These are phyloP conservation scores for Aspergillus novofumigatus DNA, from an alignment of 2,329 filamentous ascomycete species.

Conservation along the genomic window DNA sequence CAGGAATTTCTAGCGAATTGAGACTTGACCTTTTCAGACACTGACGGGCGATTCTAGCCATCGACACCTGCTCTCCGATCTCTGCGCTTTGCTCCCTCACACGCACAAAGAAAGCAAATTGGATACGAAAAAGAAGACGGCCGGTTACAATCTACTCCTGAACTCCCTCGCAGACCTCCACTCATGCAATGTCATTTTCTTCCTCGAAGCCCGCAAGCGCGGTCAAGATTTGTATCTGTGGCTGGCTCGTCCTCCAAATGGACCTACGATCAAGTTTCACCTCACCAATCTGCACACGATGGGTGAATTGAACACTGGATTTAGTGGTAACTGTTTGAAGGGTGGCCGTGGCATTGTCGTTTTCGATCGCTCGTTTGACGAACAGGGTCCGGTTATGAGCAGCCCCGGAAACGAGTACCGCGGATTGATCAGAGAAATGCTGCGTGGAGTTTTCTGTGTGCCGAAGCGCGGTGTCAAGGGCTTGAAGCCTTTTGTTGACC, in stretches of 20 bases:
- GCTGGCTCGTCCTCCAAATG: conserved; percentile 87
- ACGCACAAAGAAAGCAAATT: conserved; percentile 93
- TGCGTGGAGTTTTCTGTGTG: conserved; percentile 87
- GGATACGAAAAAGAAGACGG: conserved; percentile 76
- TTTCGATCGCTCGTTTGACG: conserved; percentile 84
- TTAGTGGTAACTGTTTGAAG: conserved; percentile 94
- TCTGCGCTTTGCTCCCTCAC: conserved; percentile 85
- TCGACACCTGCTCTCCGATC: conserved; percentile 85
- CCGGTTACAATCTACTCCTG: conserved; percentile 63
- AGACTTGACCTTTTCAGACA: not conserved
- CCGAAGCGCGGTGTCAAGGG: conserved; percentile 76
- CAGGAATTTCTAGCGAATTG: not conserved
- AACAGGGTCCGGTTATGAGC: conserved; percentile 69
- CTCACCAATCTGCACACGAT: conserved; percentile 74
- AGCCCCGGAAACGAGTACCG: conserved; percentile 45
- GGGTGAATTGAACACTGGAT: conserved; percentile 78
- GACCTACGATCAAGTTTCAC: conserved; percentile 61
- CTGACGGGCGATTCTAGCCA: conserved; percentile 58
- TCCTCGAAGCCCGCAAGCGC: conserved; percentile 86
- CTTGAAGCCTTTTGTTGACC: conserved; percentile 93
- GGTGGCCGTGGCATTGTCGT: conserved; percentile 86
- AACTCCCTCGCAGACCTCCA: conserved; percentile 75
- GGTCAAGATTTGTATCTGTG: conserved; percentile 91
- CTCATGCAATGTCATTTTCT: conserved; percentile 91
- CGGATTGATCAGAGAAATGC: conserved; percentile 70